Conservation (phyloP, 371 early-diverging fungal species). For the Lichtheimia ornata region DNA sequence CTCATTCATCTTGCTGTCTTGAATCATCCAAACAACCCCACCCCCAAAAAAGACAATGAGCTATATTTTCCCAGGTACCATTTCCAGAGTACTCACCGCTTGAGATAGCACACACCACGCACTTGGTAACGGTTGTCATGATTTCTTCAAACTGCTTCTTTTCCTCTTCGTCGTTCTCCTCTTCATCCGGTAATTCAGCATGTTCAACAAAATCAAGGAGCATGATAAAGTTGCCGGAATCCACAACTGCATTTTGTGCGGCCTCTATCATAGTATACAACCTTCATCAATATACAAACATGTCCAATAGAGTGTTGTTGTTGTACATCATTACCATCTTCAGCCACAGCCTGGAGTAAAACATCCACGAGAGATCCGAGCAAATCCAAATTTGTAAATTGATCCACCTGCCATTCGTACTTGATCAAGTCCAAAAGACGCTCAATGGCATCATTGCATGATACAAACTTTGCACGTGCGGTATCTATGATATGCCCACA, state of each 20-base stretch:
- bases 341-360: constrained; percentile 39
- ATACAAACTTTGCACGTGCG: constrained; percentile 12
- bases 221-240: constrained; percentile 31
- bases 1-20: constrained; percentile 53
- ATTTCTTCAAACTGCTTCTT: constrained; percentile 49
- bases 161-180: constrained; percentile 51
- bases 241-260: constrained; percentile 44
- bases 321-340: constrained; percentile 33
- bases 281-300: not conserved
- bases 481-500: constrained; percentile 14
- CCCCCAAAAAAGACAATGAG: not conserved
- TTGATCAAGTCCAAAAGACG: constrained; percentile 27
- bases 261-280: constrained; percentile 22
- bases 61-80: not conserved
- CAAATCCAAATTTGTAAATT: constrained; percentile 30
- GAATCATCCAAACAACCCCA: not conserved
- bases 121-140: constrained; percentile 44
- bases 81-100: constrained; percentile 29
- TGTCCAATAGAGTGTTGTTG: too few species aligned
- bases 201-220: constrained; percentile 51
- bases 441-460: constrained; percentile 15
- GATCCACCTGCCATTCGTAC: constrained; percentile 29
- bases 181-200: constrained; percentile 27
- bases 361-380: constrained; percentile 33
- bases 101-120: constrained; percentile 47